Evolutionary conservation across 495 filamentous ascomycete species (phyloP).

Genomic region (Lasiosphaeriaceae sp.): DNA sequence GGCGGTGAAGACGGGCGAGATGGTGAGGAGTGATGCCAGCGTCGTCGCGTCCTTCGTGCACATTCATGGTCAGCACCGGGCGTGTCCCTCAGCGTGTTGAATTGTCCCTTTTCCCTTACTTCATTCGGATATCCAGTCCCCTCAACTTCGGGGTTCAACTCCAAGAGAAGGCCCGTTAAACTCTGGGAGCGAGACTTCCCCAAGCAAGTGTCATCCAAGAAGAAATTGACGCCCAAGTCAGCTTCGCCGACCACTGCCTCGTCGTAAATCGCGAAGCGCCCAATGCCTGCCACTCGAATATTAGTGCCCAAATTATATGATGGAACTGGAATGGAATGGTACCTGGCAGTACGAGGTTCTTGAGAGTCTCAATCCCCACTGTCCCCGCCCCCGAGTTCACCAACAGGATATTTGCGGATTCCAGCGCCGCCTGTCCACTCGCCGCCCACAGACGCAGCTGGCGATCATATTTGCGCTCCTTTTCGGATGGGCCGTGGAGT

Average conservation of each 20-base stretch:
- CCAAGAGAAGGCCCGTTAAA: constrained; percentile 68
- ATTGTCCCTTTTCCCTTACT: background rate
- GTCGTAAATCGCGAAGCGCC: constrained; percentile 92
- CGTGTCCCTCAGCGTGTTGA: background rate
- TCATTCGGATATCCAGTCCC: constrained; percentile 55
- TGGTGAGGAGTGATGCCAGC: constrained; percentile 38
- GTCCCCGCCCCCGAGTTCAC: constrained; percentile 80
- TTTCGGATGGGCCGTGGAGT: constrained; percentile 66
- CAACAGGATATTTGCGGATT: constrained; percentile 82
- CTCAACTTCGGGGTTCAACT: constrained; percentile 94
- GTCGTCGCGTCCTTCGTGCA: constrained; percentile 14
- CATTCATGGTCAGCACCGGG: constrained; percentile 14
- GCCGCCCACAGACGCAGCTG: constrained; percentile 96
- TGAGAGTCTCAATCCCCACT: constrained; percentile 86
- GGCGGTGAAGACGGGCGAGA: constrained; percentile 59
- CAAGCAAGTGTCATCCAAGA: constrained; percentile 73
- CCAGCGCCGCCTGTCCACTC: constrained; percentile 82
- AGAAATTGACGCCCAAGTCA: constrained; percentile 95
- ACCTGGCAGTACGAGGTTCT: constrained; percentile 92
- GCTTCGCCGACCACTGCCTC: constrained; percentile 68
- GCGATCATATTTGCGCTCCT: constrained; percentile 92
- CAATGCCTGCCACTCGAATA: constrained; percentile 57
- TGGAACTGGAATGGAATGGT: background rate
- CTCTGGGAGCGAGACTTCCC: constrained; percentile 79
- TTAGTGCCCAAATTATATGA: background rate